A percentile compares a stretch with the other conserved stretches of the same genome.
Conservation (phyloP, 1,139 yeast genomes). For the Spencermartinsiella ligniputridi region DNA sequence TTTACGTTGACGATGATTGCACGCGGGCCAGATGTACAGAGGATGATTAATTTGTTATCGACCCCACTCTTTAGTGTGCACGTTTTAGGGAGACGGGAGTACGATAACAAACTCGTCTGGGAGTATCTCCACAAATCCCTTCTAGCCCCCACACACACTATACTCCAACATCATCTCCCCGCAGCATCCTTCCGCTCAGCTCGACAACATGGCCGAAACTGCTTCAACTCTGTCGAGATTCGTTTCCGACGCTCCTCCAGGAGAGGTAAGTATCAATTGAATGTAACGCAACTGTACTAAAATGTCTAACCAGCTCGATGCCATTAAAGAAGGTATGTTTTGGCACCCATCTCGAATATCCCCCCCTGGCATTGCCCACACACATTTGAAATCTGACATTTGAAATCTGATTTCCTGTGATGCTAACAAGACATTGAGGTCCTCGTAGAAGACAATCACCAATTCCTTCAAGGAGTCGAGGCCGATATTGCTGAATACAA, state of each 20-base stretch:
- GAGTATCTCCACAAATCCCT: too few relatives aligned
- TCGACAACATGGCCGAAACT: conserved; percentile 19
- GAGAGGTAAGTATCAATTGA: conserved; percentile 37
- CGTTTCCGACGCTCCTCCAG: conserved; percentile 51
- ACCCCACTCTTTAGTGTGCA: too few relatives aligned
- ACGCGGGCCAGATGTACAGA: too few relatives aligned
- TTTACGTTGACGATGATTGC: too few relatives aligned
- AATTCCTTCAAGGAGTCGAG: conserved; percentile 27
- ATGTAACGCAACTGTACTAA: background rate
- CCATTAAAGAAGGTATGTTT: conserved; percentile 4
- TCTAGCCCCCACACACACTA: background rate
- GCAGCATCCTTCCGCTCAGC: too few relatives aligned
- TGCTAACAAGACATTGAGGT: conserved; percentile 29
- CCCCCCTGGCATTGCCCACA: background rate
- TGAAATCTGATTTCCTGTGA: too few relatives aligned
- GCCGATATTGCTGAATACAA: conserved; percentile 43
- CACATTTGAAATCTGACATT: too few relatives aligned
- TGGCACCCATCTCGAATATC: background rate
- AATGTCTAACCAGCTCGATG: conserved; percentile 2
- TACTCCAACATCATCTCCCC: background rate
- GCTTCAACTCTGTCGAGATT: conserved; percentile 34
- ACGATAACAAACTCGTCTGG: too few relatives aligned
- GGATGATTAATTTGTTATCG: too few relatives aligned
- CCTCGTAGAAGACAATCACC: conserved; percentile 33
- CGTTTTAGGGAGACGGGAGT: too few relatives aligned